These are phyloP conservation scores for Russula brevipes DNA, from an alignment of 768 basidiomycete species.

Conservation along the genomic window DNA sequence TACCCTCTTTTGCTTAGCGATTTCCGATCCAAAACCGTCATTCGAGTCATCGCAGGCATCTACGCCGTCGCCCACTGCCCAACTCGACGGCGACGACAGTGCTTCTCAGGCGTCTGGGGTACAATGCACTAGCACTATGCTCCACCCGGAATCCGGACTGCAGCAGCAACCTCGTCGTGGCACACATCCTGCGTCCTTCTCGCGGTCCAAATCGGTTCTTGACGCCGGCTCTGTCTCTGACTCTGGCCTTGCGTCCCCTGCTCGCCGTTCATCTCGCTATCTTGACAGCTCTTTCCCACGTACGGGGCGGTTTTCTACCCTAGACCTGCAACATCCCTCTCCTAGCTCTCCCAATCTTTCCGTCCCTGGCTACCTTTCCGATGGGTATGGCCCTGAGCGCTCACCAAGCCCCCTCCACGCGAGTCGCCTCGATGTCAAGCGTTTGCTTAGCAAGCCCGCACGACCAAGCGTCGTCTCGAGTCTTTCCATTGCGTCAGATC, in stretches of 20 bases:
- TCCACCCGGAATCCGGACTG: not conserved
- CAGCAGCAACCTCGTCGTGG: not conserved
- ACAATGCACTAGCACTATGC: not conserved
- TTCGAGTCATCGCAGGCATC: not conserved
- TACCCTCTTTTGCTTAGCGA: not conserved
- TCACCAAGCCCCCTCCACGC: slow-evolving; percentile 19
- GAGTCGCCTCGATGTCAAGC: slow-evolving; percentile 23
- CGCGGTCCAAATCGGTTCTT: not conserved
- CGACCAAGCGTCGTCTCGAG: slow-evolving; percentile 21
- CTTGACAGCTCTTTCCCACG: not conserved
- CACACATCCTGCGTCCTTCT: not conserved
- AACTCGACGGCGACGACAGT: not conserved
- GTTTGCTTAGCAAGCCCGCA: slow-evolving; percentile 26
- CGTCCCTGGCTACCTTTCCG: slow-evolving; percentile 18
- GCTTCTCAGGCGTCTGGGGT: not conserved
- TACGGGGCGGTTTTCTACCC: slow-evolving; percentile 1
- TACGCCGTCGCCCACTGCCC: not conserved
- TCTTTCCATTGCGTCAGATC: slow-evolving; percentile 24
- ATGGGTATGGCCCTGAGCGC: slow-evolving; percentile 13
- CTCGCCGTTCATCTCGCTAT: not conserved
- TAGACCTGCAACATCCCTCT: slow-evolving; percentile 11
- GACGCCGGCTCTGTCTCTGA: slow-evolving; percentile 20
- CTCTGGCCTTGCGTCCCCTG: slow-evolving; percentile 10
- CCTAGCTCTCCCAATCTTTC: slow-evolving; percentile 17
- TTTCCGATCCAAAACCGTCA: slow-evolving; percentile 2